A percentile compares a stretch with the other conserved stretches of the same genome.
phyloP scores from a whole-genome alignment of 2,329 filamentous ascomycete genomes.

The Colletotrichum lentis region DNA sequence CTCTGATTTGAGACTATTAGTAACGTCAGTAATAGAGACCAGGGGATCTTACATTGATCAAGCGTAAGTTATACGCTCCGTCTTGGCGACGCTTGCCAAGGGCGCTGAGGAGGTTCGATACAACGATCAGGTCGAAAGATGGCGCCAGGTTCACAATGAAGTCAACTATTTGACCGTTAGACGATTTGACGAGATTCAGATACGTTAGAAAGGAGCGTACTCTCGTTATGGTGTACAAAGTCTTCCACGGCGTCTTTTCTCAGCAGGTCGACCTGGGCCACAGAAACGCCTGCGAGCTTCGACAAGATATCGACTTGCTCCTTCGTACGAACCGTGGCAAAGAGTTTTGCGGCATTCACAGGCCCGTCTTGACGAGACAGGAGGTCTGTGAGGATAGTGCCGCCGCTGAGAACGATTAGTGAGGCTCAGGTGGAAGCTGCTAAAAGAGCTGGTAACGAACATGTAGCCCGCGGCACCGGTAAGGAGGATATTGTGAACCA shows the following conservation, averaged over 20 bases:
- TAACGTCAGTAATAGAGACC: neutral
- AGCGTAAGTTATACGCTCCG: neutral
- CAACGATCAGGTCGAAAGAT: constrained; percentile 40
- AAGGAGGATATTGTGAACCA: neutral
- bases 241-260: neutral
- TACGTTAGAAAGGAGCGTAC: neutral
- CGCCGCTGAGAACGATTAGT: neutral
- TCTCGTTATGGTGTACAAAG: neutral
- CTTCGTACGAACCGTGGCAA: neutral
- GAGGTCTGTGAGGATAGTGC: neutral
- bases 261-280: neutral
- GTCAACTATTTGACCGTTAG: constrained; percentile 44
- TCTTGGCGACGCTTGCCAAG: constrained; percentile 41
- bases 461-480: neutral
- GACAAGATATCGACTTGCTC: neutral
- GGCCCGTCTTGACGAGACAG: neutral
- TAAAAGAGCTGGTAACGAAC: neutral
- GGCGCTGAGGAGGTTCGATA: constrained; percentile 45
- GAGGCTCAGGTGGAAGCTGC: neutral
- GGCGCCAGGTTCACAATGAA: constrained; percentile 49
- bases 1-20: constrained; percentile 40
- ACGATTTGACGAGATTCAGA: neutral
- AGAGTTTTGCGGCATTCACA: neutral
- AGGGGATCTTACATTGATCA: neutral
- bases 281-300: neutral